Evolutionary conservation across 306 rosid genomes (phyloP).

Genomic region (Cajanus cajan): DNA sequence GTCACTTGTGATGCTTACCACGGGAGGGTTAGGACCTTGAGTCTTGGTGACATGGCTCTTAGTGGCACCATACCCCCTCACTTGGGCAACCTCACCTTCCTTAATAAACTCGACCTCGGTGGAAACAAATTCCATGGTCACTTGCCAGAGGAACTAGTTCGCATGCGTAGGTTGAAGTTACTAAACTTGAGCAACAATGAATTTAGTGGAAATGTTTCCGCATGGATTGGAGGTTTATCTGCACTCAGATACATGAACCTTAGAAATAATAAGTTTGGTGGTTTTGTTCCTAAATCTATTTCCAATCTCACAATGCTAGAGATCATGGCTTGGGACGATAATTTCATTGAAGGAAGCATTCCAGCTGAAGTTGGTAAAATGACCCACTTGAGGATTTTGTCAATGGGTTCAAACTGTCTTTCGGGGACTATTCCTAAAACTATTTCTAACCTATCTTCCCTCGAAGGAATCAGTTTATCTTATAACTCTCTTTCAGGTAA

Average conservation of each 20-base stretch:
- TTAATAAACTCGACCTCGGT: background rate
- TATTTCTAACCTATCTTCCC: constrained; percentile 9
- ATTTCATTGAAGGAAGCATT: constrained; percentile 14
- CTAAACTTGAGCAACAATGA: constrained; percentile 15
- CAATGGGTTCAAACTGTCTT: background rate
- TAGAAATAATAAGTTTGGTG: background rate
- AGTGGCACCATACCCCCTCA: constrained; percentile 9
- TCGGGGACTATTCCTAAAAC: background rate
- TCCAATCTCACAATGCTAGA: constrained; percentile 10
- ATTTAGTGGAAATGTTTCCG: background rate
- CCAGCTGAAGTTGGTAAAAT: constrained; percentile 11
- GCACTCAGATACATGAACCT: background rate
- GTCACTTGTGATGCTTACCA: constrained; percentile 15
- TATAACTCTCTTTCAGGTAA: constrained; percentile 24
- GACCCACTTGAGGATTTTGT: background rate
- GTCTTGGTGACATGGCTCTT: constrained; percentile 9
- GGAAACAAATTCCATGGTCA: constrained; percentile 1
- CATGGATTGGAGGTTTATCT: constrained; percentile 25
- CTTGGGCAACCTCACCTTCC: constrained; percentile 30
- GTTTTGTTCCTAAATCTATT: background rate
- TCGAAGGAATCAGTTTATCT: background rate
- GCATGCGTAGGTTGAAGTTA: background rate
- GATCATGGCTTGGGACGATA: background rate
- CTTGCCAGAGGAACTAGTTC: background rate
- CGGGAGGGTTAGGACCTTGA: background rate